Conservation (phyloP, 805 yeast genomes). For the Myxozyma neglecta region DNA sequence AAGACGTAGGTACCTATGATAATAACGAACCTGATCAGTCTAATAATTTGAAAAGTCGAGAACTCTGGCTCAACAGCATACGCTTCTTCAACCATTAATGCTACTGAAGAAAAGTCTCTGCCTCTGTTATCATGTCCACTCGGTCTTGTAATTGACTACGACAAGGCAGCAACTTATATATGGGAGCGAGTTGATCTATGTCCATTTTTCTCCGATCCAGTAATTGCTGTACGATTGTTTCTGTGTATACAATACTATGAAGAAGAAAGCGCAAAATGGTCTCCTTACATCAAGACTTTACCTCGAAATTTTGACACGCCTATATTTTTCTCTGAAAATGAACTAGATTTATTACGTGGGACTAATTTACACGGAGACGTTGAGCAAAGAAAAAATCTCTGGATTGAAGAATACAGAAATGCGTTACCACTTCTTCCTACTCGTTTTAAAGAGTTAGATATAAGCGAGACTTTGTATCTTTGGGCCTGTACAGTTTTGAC, state of each 20-base stretch:
- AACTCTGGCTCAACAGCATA: conserved; percentile 23
- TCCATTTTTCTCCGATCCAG: conserved; percentile 12
- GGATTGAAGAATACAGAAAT: conserved; percentile 62
- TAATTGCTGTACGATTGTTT: conserved; percentile 21
- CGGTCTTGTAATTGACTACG: conserved; percentile 22
- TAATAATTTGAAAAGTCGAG: background rate
- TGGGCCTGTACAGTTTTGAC: conserved; percentile 75
- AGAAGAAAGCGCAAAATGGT: conserved; percentile 37
- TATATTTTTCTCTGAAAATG: conserved; percentile 59
- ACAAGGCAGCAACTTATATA: conserved; percentile 14
- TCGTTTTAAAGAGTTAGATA: conserved; percentile 18
- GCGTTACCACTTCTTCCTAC: conserved; percentile 14
- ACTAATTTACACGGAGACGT: conserved; percentile 67
- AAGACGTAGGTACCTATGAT: background rate
- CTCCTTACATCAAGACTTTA: conserved; percentile 51
- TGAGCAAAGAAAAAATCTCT: conserved; percentile 46
- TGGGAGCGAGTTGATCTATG: conserved; percentile 5
- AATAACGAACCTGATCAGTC: background rate
- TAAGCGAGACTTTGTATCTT: conserved; percentile 45
- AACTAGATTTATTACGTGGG: conserved; percentile 55
- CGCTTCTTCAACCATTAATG: conserved; percentile 4
- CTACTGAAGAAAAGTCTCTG: background rate
- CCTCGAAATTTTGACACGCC: conserved; percentile 62
- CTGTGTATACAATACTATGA: conserved; percentile 17
- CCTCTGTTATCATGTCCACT: conserved; percentile 22